A percentile compares a stretch with the other conserved stretches of the same genome.
Conservation (phyloP, 2,329 filamentous ascomycete genomes). For the Cordyceps pruinosa region DNA sequence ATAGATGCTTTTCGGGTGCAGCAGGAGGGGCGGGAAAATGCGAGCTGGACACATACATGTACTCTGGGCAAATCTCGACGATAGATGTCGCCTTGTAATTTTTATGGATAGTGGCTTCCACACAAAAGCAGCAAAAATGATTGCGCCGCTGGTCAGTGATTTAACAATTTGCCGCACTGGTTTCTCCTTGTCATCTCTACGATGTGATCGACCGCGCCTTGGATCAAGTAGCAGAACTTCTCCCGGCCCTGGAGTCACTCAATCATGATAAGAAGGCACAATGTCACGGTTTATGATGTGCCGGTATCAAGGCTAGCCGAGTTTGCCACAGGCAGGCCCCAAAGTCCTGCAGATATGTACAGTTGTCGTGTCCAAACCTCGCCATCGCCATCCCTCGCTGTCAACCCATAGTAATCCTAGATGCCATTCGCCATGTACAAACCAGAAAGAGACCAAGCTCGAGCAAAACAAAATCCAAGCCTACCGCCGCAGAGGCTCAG, state of each 20-base stretch:
- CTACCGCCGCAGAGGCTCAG: constrained; percentile 16
- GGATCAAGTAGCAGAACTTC: no score
- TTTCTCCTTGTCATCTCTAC: neutral
- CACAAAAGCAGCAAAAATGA: neutral
- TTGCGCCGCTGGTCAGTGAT: neutral
- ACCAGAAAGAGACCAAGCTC: neutral
- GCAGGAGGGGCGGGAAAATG: neutral
- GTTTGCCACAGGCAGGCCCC: neutral
- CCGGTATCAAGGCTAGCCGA: neutral
- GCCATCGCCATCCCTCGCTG: neutral
- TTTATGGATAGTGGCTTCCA: neutral
- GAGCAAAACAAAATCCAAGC: neutral
- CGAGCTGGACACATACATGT: neutral
- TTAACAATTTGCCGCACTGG: neutral
- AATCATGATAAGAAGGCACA: no score
- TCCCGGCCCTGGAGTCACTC: no score
- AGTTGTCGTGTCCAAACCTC: neutral
- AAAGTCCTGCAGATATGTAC: constrained; percentile 3
- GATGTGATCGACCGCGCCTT: no score
- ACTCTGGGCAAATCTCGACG: neutral
- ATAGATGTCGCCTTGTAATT: neutral
- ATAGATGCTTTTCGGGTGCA: neutral
- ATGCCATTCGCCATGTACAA: neutral
- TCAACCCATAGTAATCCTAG: no score
- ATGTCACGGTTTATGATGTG: no score